Percentiles rank a stretch among this genome's conserved stretches.
phyloP scores from a whole-genome alignment of 441 rosid species.

The Mallotus japonicus region DNA sequence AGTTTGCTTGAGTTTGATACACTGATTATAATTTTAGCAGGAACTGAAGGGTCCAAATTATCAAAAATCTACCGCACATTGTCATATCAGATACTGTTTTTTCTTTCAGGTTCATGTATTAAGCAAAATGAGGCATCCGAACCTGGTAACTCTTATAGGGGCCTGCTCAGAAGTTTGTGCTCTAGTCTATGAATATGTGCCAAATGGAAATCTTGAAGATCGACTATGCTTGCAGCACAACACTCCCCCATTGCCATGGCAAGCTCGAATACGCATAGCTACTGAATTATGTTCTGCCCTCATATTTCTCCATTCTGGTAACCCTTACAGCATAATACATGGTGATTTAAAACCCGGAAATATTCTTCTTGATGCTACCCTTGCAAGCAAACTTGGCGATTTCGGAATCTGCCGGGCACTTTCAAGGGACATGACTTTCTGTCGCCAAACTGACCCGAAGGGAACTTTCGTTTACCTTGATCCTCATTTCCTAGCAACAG shows the following conservation, averaged over 20 bases:
- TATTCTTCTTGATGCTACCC: constrained; percentile 72
- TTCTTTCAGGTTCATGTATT: constrained; percentile 65
- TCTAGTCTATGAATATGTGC: constrained; percentile 77
- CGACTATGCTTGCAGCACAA: constrained; percentile 74
- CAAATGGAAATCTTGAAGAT: constrained; percentile 90
- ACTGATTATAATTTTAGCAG: background rate
- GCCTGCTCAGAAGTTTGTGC: constrained; percentile 82
- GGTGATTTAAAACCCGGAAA: constrained; percentile 82
- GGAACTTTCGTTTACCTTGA: constrained; percentile 68
- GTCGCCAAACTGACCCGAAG: background rate
- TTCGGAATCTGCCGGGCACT: constrained; percentile 60
- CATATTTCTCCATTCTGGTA: constrained; percentile 76
- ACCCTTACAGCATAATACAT: constrained; percentile 67
- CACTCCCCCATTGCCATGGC: constrained; percentile 83
- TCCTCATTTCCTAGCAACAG: constrained; percentile 66
- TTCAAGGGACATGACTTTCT: constrained; percentile 17
- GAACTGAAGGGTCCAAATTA: no score
- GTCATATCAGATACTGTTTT: background rate
- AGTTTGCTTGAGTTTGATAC: background rate
- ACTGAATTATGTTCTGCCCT: constrained; percentile 78
- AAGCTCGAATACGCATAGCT: constrained; percentile 66
- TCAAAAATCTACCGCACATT: no score
- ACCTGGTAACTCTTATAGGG: constrained; percentile 74
- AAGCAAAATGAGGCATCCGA: constrained; percentile 87
- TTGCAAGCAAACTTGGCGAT: constrained; percentile 70